Evolutionary conservation across 2,329 filamentous ascomycete species (phyloP).

Genomic region (Chaetoscypha palmicola): DNA sequence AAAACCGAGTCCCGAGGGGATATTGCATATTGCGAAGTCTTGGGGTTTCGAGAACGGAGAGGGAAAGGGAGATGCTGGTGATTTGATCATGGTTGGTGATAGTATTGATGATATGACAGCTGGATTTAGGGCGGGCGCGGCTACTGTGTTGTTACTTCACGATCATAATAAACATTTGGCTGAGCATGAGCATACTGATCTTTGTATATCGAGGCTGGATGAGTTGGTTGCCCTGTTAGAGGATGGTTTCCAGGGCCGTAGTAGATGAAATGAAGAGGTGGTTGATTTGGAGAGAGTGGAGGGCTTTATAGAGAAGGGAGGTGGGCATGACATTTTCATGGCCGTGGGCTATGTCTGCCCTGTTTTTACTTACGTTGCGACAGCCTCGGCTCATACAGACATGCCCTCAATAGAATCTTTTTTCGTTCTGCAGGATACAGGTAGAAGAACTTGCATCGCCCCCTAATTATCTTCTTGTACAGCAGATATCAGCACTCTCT

Average conservation of each 20-base stretch:
- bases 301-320: not conserved
- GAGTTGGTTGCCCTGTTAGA: conserved; percentile 72
- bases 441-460: too few species aligned
- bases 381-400: too few species aligned
- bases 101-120: conserved; percentile 91
- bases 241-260: conserved; percentile 58
- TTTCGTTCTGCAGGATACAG: too few species aligned
- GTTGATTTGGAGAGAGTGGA: conserved; percentile 16
- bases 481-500: not conserved
- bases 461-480: too few species aligned
- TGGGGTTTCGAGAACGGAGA: conserved; percentile 58
- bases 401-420: too few species aligned
- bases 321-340: too few species aligned
- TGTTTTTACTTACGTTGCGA: too few species aligned
- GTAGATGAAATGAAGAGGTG: conserved; percentile 16
- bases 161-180: conserved; percentile 67
- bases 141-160: conserved; percentile 83
- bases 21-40: conserved; percentile 71
- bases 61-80: conserved; percentile 16
- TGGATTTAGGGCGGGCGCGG: conserved; percentile 73
- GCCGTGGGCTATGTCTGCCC: too few species aligned
- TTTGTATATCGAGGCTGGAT: conserved; percentile 65
- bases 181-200: conserved; percentile 68
- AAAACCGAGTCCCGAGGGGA: conserved; percentile 83
- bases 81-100: conserved; percentile 48